Evolutionary conservation across 2,329 filamentous ascomycete genomes (phyloP).

Genomic region (Cercospora zeina): DNA sequence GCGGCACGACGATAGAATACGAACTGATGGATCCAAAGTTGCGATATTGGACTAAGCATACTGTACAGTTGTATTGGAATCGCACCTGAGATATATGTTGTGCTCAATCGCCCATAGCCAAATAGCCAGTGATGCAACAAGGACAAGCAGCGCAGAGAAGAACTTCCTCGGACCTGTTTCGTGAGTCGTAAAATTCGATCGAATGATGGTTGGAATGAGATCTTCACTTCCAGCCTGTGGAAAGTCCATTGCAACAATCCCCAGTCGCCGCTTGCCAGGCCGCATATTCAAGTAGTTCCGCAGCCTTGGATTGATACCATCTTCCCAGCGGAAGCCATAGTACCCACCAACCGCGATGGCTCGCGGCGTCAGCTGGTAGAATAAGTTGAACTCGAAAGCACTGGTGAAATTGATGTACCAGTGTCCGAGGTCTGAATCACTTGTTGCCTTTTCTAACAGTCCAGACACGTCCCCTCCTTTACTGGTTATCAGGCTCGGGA

Average conservation of each 20-base stretch:
- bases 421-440: conserved; percentile 30
- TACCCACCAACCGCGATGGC: conserved; percentile 50
- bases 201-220: conserved; percentile 45
- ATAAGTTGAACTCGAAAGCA: conserved; percentile 47
- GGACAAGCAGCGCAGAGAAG: neutral
- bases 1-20: neutral
- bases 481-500: conserved; percentile 44
- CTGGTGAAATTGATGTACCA: conserved; percentile 52
- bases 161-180: neutral
- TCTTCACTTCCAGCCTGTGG: conserved; percentile 44
- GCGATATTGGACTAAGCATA: neutral
- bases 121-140: neutral
- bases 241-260: conserved; percentile 44
- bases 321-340: conserved; percentile 46
- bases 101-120: conserved; percentile 57
- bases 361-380: conserved; percentile 39
- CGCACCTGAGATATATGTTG: conserved; percentile 15
- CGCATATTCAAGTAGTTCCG: conserved; percentile 38
- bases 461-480: conserved; percentile 45
- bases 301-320: conserved; percentile 48
- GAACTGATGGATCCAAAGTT: neutral
- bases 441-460: conserved; percentile 43
- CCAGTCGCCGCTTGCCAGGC: conserved; percentile 37
- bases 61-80: neutral
- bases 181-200: conserved; percentile 42